phyloP scores from a whole-genome alignment of 306 rosid genomes.

The Fragaria iinumae region DNA sequence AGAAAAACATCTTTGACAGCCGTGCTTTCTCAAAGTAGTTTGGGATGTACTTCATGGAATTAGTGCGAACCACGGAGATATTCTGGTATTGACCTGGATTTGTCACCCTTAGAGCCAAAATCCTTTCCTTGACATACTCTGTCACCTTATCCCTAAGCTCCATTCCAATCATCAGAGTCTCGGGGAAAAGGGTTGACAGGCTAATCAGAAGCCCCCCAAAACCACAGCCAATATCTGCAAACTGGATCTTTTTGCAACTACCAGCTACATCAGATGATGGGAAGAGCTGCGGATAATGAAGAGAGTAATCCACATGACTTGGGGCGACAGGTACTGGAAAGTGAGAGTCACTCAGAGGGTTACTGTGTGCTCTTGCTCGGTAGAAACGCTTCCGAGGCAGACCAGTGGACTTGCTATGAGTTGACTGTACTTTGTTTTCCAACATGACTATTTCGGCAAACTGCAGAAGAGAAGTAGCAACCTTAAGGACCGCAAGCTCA shows the following conservation, averaged over 20 bases:
- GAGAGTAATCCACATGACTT: slow-evolving; percentile 63
- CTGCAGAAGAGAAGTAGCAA: slow-evolving; percentile 37
- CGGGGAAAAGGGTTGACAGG: slow-evolving; percentile 81
- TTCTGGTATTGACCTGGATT: slow-evolving; percentile 84
- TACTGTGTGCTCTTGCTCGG: slow-evolving; percentile 96
- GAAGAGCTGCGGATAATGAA: slow-evolving; percentile 67
- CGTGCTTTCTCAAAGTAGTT: slow-evolving; percentile 86
- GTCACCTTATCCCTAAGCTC: slow-evolving; percentile 92
- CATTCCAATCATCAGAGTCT: slow-evolving; percentile 90
- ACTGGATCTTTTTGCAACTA: slow-evolving; percentile 54
- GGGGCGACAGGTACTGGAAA: slow-evolving; percentile 85
- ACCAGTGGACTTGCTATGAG: slow-evolving; percentile 76
- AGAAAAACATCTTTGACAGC: slow-evolving; percentile 87
- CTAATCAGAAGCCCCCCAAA: slow-evolving; percentile 92
- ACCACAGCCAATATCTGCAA: slow-evolving; percentile 97
- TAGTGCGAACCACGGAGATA: slow-evolving; percentile 81
- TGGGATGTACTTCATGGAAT: slow-evolving; percentile 96
- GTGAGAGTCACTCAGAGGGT: slow-evolving; percentile 95
- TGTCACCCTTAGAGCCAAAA: slow-evolving; percentile 61
- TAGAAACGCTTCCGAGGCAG: slow-evolving; percentile 96
- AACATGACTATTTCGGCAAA: slow-evolving; percentile 46
- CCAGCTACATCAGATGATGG: slow-evolving; percentile 45
- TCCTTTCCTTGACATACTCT: slow-evolving; percentile 91
- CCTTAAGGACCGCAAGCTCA: slow-evolving; percentile 21
- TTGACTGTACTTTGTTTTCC: slow-evolving; percentile 52